Percentiles rank a stretch among this genome's conserved stretches.
These are phyloP conservation scores for Pseudocercospora ulei DNA, from an alignment of 2,329 filamentous ascomycete species.

Conservation along the genomic window DNA sequence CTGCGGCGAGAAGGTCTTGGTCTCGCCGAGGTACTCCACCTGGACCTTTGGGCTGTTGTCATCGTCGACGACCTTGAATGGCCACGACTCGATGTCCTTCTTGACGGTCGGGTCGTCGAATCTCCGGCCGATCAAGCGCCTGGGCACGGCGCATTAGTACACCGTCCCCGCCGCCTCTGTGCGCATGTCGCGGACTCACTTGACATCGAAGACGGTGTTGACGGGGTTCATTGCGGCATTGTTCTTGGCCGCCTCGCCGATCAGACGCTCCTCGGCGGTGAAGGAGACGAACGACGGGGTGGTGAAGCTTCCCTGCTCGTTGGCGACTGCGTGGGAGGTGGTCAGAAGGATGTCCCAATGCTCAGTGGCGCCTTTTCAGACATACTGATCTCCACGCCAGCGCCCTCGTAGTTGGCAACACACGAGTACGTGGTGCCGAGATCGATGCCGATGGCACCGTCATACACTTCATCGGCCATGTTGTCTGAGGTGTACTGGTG, in stretches of 20 bases:
- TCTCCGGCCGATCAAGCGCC: constrained; percentile 93
- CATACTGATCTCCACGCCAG: constrained; percentile 96
- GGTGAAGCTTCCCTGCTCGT: constrained; percentile 98
- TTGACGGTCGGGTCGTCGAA: constrained; percentile 94
- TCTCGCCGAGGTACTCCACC: constrained; percentile 91
- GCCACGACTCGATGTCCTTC: constrained; percentile 98
- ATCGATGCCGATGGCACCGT: constrained; percentile 99
- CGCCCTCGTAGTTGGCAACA: constrained; percentile 98
- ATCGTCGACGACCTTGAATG: constrained; percentile 94
- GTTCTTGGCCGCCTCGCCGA: constrained; percentile 99
- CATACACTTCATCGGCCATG: constrained; percentile 97
- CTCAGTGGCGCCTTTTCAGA: constrained; percentile 23
- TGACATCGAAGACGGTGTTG: constrained; percentile 99
- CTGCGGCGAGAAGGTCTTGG: constrained; percentile 92
- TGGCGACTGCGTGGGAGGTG: constrained; percentile 54
- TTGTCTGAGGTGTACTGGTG: constrained; percentile 34
- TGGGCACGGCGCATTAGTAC: constrained; percentile 39
- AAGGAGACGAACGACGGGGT: constrained; percentile 99
- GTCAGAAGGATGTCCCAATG: constrained; percentile 12
- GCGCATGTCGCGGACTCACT: constrained; percentile 37
- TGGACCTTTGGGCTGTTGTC: constrained; percentile 81
- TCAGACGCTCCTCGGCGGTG: constrained; percentile 96
- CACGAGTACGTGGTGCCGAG: constrained; percentile 99
- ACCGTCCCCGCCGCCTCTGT: constrained; percentile 8
- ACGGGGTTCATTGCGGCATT: constrained; percentile 98